phyloP scores from a whole-genome alignment of 305 asterid genomes.

The Solanum aculeatissimum region DNA sequence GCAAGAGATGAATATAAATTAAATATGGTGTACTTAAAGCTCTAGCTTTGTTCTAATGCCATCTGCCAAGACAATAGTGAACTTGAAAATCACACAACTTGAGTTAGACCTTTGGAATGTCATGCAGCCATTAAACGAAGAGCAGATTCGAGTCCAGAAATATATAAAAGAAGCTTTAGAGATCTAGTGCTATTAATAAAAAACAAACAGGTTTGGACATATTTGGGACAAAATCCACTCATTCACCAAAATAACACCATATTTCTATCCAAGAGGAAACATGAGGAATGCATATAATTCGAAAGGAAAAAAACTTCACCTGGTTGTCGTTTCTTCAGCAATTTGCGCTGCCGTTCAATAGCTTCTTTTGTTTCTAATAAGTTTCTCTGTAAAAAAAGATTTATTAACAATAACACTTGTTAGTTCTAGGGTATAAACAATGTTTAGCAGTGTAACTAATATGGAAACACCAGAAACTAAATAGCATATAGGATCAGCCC shows the following conservation, averaged over 20 bases:
- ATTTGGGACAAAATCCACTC: background rate
- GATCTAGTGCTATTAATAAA: background rate
- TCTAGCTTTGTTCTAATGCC: background rate
- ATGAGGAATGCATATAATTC: background rate
- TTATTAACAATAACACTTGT: background rate
- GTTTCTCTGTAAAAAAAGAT: slow-evolving; percentile 40
- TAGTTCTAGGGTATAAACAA: background rate
- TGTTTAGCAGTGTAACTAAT: background rate
- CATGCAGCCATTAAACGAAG: background rate
- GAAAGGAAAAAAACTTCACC: slow-evolving; percentile 25
- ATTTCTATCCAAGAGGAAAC: background rate
- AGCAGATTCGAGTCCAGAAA: background rate
- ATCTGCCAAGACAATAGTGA: background rate
- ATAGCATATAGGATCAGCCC: background rate
- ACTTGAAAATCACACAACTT: background rate
- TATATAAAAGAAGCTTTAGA: background rate
- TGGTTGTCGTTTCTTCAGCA: slow-evolving; percentile 72
- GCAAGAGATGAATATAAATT: background rate
- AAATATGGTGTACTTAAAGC: background rate
- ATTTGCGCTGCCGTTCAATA: slow-evolving; percentile 89
- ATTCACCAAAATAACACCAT: background rate
- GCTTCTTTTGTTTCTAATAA: slow-evolving; percentile 85
- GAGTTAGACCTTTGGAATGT: background rate
- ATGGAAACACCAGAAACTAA: background rate
- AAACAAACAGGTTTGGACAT: background rate